Conservation (phyloP, 768 basidiomycete species). For the Serendipita indica region DNA sequence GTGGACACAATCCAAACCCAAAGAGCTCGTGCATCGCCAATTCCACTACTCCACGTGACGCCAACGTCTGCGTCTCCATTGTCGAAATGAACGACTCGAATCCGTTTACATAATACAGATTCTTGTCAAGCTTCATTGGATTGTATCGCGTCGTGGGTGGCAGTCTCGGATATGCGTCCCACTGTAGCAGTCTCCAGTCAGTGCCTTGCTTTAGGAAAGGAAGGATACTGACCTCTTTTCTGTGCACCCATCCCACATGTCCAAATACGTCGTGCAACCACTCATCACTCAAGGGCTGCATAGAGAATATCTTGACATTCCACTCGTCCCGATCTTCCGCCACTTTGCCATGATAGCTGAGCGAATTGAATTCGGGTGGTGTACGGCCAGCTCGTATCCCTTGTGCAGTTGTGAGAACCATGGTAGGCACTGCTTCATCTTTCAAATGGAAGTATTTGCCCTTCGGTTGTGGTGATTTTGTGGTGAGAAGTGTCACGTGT, state of each 20-base stretch:
- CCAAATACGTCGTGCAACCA: conserved; percentile 58
- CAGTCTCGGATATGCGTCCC: conserved; percentile 67
- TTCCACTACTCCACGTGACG: conserved; percentile 72
- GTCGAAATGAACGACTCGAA: conserved; percentile 88
- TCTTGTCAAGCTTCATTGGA: conserved; percentile 58
- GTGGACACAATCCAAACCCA: conserved; percentile 45
- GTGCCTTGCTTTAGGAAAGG: conserved; percentile 3
- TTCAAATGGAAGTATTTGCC: conserved; percentile 55
- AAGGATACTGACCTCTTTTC: conserved; percentile 46
- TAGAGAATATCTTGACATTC: conserved; percentile 81
- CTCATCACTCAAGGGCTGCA: conserved; percentile 44
- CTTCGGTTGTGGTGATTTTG: conserved; percentile 44
- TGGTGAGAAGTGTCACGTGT: conserved; percentile 81
- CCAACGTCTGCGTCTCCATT: conserved; percentile 87
- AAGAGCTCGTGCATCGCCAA: conserved; percentile 62
- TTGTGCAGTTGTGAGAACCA: conserved; percentile 59
- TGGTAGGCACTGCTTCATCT: conserved; percentile 34
- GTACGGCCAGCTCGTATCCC: conserved; percentile 39
- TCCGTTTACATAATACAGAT: conserved; percentile 82
- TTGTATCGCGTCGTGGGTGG: conserved; percentile 55
- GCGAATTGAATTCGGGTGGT: conserved; percentile 71
- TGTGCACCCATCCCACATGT: conserved; percentile 62
- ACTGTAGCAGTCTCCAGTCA: conserved; percentile 29
- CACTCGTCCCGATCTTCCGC: conserved; percentile 32
- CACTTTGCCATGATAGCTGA: conserved; percentile 63